Evolutionary conservation across 257 asterid genomes (phyloP).

Genomic region (Nicotiana knightiana): DNA sequence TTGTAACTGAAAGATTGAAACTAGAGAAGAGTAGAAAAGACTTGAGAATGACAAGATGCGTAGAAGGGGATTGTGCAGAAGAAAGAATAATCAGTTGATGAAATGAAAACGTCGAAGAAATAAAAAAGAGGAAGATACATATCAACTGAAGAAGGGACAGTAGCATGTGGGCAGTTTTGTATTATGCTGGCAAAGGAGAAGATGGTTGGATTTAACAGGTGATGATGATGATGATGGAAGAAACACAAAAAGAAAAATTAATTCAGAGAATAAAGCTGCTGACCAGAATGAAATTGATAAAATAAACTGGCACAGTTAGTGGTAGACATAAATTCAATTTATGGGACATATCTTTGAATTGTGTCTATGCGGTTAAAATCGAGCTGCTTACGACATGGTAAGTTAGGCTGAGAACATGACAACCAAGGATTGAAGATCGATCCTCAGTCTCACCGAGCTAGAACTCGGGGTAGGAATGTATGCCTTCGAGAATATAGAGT

Average conservation of each 20-base stretch:
- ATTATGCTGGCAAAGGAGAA: constrained; percentile 9
- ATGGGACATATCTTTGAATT: no score
- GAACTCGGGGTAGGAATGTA: no score
- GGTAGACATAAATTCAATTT: neutral
- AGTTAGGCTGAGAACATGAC: no score
- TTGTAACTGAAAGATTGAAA: constrained; percentile 12
- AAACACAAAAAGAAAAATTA: neutral
- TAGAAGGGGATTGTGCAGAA: constrained; percentile 4
- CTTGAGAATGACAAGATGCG: constrained; percentile 25
- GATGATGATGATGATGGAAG: neutral
- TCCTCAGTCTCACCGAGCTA: no score
- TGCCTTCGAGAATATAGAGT: no score
- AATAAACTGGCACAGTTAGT: neutral
- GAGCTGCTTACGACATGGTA: no score
- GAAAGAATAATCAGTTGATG: neutral
- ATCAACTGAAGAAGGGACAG: neutral
- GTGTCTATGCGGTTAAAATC: no score
- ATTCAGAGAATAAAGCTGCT: neutral
- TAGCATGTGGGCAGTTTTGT: constrained; percentile 13
- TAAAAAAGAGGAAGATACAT: neutral
- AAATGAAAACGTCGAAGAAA: constrained; percentile 5
- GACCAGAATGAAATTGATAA: neutral
- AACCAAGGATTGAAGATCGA: no score
- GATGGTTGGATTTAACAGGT: constrained; percentile 17
- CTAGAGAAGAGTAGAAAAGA: constrained; percentile 17